phyloP scores from a whole-genome alignment of 176 grass and related monocot species.

The Canna indica region DNA sequence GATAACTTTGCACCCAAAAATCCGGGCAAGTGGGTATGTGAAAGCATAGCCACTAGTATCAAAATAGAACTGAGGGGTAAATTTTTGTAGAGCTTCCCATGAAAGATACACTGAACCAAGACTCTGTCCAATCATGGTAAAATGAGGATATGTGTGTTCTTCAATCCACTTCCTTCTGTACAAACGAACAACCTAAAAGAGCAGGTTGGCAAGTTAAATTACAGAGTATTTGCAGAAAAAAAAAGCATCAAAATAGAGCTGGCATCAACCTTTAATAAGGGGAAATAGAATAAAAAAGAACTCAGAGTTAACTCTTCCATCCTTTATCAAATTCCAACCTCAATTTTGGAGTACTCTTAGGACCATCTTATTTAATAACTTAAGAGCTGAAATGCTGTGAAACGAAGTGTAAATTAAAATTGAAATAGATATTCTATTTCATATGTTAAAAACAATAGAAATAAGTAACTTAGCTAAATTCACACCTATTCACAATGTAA shows the following conservation, averaged over 20 bases:
- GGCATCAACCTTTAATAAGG: not conserved
- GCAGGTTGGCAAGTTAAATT: not conserved
- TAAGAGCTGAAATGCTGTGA: not conserved
- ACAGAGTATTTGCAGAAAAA: not conserved
- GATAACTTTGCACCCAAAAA: slow-evolving; percentile 84
- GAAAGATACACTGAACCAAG: slow-evolving; percentile 81
- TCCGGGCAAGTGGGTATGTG: slow-evolving; percentile 73
- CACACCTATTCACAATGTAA: not conserved
- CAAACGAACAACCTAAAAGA: slow-evolving; percentile 71
- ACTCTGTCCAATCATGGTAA: slow-evolving; percentile 97
- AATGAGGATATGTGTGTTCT: slow-evolving; percentile 61
- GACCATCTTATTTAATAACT: not conserved
- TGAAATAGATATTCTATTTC: not conserved
- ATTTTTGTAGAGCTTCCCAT: slow-evolving; percentile 78
- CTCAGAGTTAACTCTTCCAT: not conserved
- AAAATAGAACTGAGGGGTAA: slow-evolving; percentile 65
- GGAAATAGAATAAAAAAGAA: not conserved
- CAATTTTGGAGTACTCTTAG: not conserved
- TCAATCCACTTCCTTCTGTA: slow-evolving; percentile 90
- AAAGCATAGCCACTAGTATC: slow-evolving; percentile 97
- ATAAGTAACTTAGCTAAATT: not conserved
- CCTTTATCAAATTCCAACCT: not conserved
- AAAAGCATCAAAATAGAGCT: not conserved
- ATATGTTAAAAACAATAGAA: not conserved
- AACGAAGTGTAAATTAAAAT: not conserved